Evolutionary conservation across 73 alveolate genomes (phyloP).

Genomic region (Paramecium bursaria): DNA sequence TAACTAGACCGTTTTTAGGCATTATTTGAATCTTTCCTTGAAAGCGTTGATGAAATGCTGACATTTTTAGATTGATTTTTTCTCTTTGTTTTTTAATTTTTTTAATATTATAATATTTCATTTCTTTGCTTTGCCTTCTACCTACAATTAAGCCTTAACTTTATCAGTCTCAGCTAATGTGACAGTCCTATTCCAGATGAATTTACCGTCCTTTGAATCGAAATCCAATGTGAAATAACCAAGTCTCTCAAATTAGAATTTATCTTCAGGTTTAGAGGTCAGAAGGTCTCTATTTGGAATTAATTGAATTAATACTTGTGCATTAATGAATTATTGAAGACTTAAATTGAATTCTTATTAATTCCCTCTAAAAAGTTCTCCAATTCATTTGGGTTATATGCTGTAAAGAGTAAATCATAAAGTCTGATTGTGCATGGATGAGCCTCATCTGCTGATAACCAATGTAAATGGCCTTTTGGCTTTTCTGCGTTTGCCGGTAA

Average conservation of each 20-base stretch:
- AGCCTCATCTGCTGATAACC: slow-evolving; percentile 94
- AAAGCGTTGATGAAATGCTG: too few species aligned
- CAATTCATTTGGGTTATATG: slow-evolving; percentile 84
- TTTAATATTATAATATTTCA: not conserved
- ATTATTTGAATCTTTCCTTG: too few species aligned
- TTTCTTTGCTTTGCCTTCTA: slow-evolving; percentile 55
- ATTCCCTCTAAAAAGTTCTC: slow-evolving; percentile 90
- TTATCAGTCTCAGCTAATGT: slow-evolving; percentile 82
- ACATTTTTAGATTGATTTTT: too few species aligned
- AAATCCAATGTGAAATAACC: slow-evolving; percentile 96
- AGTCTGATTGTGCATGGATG: slow-evolving; percentile 89
- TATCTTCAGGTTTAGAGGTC: slow-evolving; percentile 83
- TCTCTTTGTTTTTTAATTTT: not conserved
- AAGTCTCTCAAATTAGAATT: slow-evolving; percentile 97
- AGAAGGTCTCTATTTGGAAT: slow-evolving; percentile 67
- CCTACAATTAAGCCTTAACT: slow-evolving; percentile 71
- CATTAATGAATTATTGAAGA: slow-evolving; percentile 81
- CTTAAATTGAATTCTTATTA: slow-evolving; percentile 88
- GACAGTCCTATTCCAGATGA: slow-evolving; percentile 87
- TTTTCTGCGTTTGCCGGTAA: slow-evolving; percentile 83
- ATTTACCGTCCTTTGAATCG: slow-evolving; percentile 84
- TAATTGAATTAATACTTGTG: slow-evolving; percentile 68
- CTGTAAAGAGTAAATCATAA: slow-evolving; percentile 89
- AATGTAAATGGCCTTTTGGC: slow-evolving; percentile 95
- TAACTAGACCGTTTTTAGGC: too few species aligned